Percentiles rank a stretch among this genome's conserved stretches.
Evolutionary conservation across 192 early-diverging fungal species (phyloP).

Genomic region (Coemansia sp.): DNA sequence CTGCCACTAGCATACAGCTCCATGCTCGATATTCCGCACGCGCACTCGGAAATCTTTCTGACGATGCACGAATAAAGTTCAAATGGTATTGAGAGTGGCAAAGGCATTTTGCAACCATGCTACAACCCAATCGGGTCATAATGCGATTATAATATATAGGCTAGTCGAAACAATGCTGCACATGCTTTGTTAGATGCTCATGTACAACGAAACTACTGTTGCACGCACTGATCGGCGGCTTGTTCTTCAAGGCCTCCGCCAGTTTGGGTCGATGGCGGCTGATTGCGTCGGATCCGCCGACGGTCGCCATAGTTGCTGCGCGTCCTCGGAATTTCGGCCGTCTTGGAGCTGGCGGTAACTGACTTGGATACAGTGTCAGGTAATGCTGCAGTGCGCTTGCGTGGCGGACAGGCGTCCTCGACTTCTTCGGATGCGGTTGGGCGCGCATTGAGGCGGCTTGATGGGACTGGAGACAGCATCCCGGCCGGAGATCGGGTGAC

Average conservation of each 20-base stretch:
- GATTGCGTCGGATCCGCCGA: slow-evolving; percentile 41
- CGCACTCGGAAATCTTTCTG: no score
- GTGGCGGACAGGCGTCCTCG: slow-evolving; percentile 16
- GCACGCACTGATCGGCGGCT: slow-evolving; percentile 45
- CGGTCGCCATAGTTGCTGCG: slow-evolving; percentile 46
- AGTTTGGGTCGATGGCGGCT: slow-evolving; percentile 12
- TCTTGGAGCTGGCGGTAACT: not conserved
- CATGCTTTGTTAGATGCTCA: no score
- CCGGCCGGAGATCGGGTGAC: slow-evolving; percentile 4
- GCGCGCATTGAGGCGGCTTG: slow-evolving; percentile 37
- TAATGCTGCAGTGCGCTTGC: slow-evolving; percentile 34
- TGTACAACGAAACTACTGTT: slow-evolving; percentile 18
- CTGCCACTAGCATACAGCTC: no score
- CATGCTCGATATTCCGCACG: no score
- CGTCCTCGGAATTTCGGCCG: slow-evolving; percentile 10
- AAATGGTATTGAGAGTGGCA: no score
- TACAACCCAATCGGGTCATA: no score
- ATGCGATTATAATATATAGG: no score
- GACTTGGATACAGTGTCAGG: not conserved
- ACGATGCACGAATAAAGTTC: no score
- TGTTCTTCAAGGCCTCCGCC: slow-evolving; percentile 35
- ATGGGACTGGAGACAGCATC: slow-evolving; percentile 31
- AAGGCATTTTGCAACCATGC: no score
- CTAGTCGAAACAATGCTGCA: no score
- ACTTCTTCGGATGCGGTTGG: not conserved